A percentile compares a stretch with the other conserved stretches of the same genome.
These are phyloP conservation scores for Sporothrix pseudoabietina DNA, from an alignment of 2,329 filamentous ascomycete genomes.

Conservation along the genomic window DNA sequence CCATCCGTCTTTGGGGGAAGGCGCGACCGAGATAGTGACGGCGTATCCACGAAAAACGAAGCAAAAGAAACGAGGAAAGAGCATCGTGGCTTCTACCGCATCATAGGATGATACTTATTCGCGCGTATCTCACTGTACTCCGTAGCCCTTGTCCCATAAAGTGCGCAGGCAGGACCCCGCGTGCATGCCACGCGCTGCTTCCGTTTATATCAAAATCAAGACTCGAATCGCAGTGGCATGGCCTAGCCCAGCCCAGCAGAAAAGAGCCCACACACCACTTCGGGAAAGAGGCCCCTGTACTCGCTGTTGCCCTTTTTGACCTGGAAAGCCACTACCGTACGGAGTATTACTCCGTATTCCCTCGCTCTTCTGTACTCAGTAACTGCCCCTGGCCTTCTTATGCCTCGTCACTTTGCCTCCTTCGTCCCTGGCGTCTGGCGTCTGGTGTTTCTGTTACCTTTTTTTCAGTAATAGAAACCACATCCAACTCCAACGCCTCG, in stretches of 20 bases:
- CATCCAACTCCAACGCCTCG: not conserved
- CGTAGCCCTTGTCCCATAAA: not conserved
- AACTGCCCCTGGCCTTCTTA: not conserved
- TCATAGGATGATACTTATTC: not conserved
- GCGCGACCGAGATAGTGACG: slow-evolving; percentile 1
- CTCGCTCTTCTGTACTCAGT: not conserved
- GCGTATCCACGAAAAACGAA: slow-evolving; percentile 9
- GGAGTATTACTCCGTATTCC: not conserved
- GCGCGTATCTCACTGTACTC: not conserved
- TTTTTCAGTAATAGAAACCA: slow-evolving; percentile 31
- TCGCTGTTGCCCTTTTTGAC: slow-evolving; percentile 17
- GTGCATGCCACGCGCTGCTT: not conserved
- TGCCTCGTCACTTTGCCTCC: slow-evolving; percentile 15
- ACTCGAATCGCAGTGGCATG: not conserved
- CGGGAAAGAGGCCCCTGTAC: slow-evolving; percentile 22
- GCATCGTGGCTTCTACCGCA: not conserved
- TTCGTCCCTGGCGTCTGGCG: not conserved
- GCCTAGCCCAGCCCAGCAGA: not conserved
- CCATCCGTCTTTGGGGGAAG: slow-evolving; percentile 2
- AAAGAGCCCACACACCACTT: slow-evolving; percentile 18
- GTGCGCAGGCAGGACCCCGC: not conserved
- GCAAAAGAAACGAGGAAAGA: slow-evolving; percentile 12
- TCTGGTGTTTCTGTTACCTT: slow-evolving; percentile 28
- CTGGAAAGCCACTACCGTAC: not conserved
- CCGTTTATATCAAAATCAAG: slow-evolving; percentile 11